Evolutionary conservation across 345 rosid genomes (phyloP).

Genomic region (Eucalyptus virginea): DNA sequence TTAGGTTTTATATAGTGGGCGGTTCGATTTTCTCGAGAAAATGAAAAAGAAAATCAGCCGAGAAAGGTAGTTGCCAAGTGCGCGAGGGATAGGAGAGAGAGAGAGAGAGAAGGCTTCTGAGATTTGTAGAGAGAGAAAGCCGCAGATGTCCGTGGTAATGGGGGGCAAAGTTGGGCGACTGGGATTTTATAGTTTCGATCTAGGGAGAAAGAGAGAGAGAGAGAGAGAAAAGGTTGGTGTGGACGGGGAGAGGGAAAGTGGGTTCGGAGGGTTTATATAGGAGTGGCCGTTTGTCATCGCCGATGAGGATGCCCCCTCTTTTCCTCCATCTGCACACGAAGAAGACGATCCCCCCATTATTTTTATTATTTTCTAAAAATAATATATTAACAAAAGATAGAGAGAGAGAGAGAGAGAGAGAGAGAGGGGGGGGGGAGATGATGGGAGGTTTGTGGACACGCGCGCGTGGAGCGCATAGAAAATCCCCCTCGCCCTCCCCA

Average conservation of each 20-base stretch:
- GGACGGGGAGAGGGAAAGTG: constrained; percentile 1
- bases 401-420: not conserved
- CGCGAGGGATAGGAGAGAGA: not conserved
- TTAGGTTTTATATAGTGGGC: not conserved
- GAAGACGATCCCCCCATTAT: not conserved
- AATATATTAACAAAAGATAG: too few species aligned
- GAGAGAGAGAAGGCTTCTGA: not conserved
- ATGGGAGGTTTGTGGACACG: constrained; percentile 8
- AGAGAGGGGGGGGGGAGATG: not conserved
- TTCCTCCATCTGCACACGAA: not conserved
- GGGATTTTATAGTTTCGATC: not conserved
- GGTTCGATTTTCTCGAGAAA: not conserved
- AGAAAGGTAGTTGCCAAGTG: not conserved
- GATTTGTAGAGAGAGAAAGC: not conserved
- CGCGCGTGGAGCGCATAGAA: constrained; percentile 13
- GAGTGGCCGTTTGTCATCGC: not conserved
- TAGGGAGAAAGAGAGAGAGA: not conserved
- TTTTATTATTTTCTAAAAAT: not conserved
- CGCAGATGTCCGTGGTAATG: not conserved
- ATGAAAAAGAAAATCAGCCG: not conserved
- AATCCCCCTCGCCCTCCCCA: not conserved
- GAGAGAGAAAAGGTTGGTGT: constrained; percentile 10
- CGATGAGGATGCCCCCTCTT: not conserved
- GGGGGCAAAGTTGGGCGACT: not conserved
- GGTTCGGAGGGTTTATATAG: constrained; percentile 24